Evolutionary conservation across 1,284 basidiomycete genomes (phyloP).

Genomic region (Leccinum griseonigrum): DNA sequence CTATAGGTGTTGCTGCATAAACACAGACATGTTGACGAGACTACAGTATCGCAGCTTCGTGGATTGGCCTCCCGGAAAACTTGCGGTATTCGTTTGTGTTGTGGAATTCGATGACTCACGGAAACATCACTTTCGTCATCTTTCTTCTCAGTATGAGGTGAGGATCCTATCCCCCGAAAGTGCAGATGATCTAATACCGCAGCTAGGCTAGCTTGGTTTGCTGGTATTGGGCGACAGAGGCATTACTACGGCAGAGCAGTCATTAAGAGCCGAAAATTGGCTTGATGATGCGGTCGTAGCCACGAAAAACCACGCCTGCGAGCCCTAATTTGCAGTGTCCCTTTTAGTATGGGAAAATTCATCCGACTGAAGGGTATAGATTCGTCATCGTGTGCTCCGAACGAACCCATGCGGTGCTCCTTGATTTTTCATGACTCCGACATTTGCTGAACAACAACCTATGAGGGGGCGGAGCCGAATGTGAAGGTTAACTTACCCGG

Average conservation of each 20-base stretch:
- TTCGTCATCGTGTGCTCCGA: constrained; percentile 16
- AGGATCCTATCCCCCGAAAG: not conserved
- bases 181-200: constrained; percentile 2
- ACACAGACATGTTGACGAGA: constrained; percentile 2
- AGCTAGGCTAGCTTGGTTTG: constrained; percentile 58
- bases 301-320: not conserved
- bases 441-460: constrained; percentile 20
- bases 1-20: not conserved
- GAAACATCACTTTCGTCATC: constrained; percentile 65
- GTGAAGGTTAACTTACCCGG: constrained; percentile 32
- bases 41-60: constrained; percentile 54
- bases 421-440: constrained; percentile 30
- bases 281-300: constrained; percentile 7
- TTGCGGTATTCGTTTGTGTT: constrained; percentile 46
- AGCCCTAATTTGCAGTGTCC: not conserved
- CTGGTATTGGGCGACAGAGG: constrained; percentile 56
- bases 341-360: not conserved
- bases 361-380: not conserved
- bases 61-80: constrained; percentile 55
- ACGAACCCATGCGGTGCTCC: constrained; percentile 30
- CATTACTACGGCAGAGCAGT: constrained; percentile 47
- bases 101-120: constrained; percentile 75
- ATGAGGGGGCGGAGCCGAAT: not conserved
- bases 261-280: constrained; percentile 19
- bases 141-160: constrained; percentile 58